Base-by-base conservation (phyloP, 106 monocot genomes). In the Acorus gramineus region DNA sequence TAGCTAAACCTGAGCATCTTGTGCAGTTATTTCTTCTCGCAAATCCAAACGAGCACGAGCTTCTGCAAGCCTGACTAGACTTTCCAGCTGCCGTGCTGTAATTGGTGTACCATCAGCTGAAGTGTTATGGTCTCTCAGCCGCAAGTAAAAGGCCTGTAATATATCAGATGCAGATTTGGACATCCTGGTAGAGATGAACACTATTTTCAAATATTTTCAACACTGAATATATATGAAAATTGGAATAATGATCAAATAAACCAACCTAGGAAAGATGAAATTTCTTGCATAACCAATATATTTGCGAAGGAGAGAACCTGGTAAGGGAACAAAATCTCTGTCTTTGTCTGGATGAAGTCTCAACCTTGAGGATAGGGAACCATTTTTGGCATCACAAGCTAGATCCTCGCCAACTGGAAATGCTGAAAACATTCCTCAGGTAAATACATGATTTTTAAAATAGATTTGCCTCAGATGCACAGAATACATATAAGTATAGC, bases 41-140 rank as follows among this genome's bases (percentile, higher is more conserved):
- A 98, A 75, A 48, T 98, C 96, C 79, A 98, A 68, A 7, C 96
- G 77, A 44, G 96, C 91, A 78, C 96, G 96, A 56, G 96, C 96
- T 88, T 98, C 91, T 12, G 91, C 96, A 61, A 98, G 74, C 51
- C 96, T 80, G 52, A 98, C 91, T 55, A 98, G 81, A 66, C 96
- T 92, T 74, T 98, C 96, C 62, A 98, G 63, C 66, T 98, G 96
- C 49, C 96, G 76, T 66, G 96, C 91, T 46, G 96, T 98, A 46
- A 98, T 98, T 66, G 96, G 96, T 46, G 96, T 98, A 43, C 88
- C 79, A 83, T 98, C 96, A 71, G 85, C 80, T 74, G 91, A 87
- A 67, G 79, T 88, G 72, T 62, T 82, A 61, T 62, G 82, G 56
- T 92, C 81, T 73, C 96, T 98, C 68, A 98, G 69, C 45, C 71